Conservation (phyloP, 2,329 filamentous ascomycete species). For the Neoascochyta sp. region DNA sequence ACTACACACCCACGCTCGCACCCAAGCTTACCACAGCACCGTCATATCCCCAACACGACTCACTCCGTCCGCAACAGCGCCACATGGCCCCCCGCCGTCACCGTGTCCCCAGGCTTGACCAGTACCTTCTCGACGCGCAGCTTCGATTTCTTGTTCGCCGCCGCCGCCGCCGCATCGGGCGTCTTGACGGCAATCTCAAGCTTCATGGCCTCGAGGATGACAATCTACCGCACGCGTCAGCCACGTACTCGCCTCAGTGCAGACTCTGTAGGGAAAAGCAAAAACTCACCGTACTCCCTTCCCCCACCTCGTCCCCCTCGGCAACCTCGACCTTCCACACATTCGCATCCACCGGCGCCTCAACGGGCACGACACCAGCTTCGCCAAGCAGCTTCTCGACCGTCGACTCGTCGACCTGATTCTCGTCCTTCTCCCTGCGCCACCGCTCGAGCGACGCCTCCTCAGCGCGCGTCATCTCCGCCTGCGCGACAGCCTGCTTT, state of each 20-base stretch:
- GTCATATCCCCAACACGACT: too few species aligned
- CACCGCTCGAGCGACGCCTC: conserved; percentile 44
- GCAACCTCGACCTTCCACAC: conserved; percentile 45
- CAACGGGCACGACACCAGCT: conserved; percentile 36
- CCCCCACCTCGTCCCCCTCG: conserved; percentile 36
- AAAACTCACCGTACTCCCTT: conserved; percentile 32
- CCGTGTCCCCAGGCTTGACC: conserved; percentile 42
- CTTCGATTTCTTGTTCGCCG: conserved; percentile 6
- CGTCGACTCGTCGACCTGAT: conserved; percentile 46
- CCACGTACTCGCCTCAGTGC: neutral
- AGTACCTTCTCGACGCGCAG: conserved; percentile 42
- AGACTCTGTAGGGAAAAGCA: too few species aligned
- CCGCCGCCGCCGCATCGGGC: conserved; percentile 21
- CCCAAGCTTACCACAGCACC: too few species aligned
- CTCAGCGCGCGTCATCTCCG: conserved; percentile 47
- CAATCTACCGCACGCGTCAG: conserved; percentile 25
- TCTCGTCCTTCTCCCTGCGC: conserved; percentile 44
- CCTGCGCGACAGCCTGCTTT: conserved; percentile 49
- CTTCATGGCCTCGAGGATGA: conserved; percentile 48
- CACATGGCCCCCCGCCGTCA: conserved; percentile 36
- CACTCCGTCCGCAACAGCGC: conserved; percentile 19
- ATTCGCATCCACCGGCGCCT: conserved; percentile 46
- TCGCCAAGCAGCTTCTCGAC: conserved; percentile 50
- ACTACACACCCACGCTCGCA: too few species aligned
- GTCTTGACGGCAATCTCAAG: conserved; percentile 46